Percentiles rank a stretch among this genome's conserved stretches.
phyloP scores from a whole-genome alignment of 371 early-diverging fungal genomes.

The Apophysomyces trapeziformis region DNA sequence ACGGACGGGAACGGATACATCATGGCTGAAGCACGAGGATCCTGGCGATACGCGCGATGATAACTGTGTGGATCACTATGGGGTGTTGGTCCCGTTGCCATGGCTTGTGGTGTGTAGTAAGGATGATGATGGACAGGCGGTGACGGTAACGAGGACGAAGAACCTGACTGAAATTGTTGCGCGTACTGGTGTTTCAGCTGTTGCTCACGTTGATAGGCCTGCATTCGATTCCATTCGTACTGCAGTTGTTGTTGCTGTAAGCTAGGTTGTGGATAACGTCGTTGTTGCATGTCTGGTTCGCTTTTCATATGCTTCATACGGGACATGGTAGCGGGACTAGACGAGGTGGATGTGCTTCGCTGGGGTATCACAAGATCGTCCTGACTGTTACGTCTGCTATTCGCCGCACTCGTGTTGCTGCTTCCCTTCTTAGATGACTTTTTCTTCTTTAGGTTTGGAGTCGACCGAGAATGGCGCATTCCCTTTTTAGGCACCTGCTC shows the following conservation, averaged over 20 bases:
- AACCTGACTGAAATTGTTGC: conserved; percentile 15
- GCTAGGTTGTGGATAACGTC: conserved; percentile 14
- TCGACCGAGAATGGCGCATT: conserved; percentile 34
- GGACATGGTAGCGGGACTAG: conserved; percentile 16
- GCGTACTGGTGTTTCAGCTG: conserved; percentile 34
- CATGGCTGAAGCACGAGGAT: conserved; percentile 5
- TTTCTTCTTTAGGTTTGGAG: conserved; percentile 44
- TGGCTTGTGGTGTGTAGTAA: not conserved
- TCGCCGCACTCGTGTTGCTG: conserved; percentile 6
- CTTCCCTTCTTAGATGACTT: conserved; percentile 25
- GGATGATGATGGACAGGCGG: not conserved
- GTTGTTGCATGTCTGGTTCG: conserved; percentile 38
- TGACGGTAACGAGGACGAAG: not conserved
- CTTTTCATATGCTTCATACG: conserved; percentile 38
- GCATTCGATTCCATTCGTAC: conserved; percentile 49
- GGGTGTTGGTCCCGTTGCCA: not conserved
- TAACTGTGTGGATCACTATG: not conserved
- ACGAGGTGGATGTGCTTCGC: conserved; percentile 7
- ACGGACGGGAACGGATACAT: not conserved
- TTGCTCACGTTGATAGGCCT: conserved; percentile 42
- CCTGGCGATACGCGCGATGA: not conserved
- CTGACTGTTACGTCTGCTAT: conserved; percentile 22
- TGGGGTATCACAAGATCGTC: conserved; percentile 14
- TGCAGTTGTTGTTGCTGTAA: conserved; percentile 33
- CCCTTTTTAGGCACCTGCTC: conserved; percentile 1